A percentile compares a stretch with the other conserved stretches of the same genome.
phyloP scores from a whole-genome alignment of 2,329 filamentous ascomycete species.

The Verticillium longisporum region DNA sequence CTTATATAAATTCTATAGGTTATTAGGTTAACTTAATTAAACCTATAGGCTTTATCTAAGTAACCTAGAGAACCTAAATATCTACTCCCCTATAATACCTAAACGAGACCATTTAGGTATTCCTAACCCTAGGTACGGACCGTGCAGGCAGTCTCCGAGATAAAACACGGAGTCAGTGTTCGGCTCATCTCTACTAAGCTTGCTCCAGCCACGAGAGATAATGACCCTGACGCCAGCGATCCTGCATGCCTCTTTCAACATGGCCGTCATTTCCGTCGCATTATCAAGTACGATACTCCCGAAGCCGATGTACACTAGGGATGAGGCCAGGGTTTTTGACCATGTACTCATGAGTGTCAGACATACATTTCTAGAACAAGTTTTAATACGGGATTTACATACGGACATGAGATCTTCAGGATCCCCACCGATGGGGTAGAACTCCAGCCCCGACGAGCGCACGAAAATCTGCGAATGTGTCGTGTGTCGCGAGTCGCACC shows the following conservation, averaged over 20 bases:
- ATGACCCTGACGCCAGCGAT: conserved; percentile 40
- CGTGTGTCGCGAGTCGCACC: conserved; percentile 38
- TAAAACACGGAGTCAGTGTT: conserved; percentile 31
- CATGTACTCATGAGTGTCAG: conserved; percentile 17
- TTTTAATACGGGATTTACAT: conserved; percentile 25
- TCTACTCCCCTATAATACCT: too few species aligned
- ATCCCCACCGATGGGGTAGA: conserved; percentile 46
- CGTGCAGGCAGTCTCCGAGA: conserved; percentile 46
- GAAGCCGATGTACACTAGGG: conserved; percentile 32
- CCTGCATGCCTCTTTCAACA: conserved; percentile 31
- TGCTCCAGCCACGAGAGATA: conserved; percentile 30
- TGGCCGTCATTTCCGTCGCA: conserved; percentile 27
- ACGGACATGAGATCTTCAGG: conserved; percentile 33
- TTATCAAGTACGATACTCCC: conserved; percentile 43
- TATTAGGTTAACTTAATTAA: too few species aligned
- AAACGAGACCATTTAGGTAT: too few species aligned
- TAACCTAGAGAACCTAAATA: too few species aligned
- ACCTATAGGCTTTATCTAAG: too few species aligned
- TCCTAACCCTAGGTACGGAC: not conserved
- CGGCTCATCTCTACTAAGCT: conserved; percentile 8
- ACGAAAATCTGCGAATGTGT: conserved; percentile 45
- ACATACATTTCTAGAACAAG: conserved; percentile 19
- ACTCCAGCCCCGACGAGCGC: conserved; percentile 37
- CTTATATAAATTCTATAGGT: too few species aligned
- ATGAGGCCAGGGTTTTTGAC: conserved; percentile 22